Conservation (phyloP, 2,329 filamentous ascomycete species). For the Diaporthe ampelina region DNA sequence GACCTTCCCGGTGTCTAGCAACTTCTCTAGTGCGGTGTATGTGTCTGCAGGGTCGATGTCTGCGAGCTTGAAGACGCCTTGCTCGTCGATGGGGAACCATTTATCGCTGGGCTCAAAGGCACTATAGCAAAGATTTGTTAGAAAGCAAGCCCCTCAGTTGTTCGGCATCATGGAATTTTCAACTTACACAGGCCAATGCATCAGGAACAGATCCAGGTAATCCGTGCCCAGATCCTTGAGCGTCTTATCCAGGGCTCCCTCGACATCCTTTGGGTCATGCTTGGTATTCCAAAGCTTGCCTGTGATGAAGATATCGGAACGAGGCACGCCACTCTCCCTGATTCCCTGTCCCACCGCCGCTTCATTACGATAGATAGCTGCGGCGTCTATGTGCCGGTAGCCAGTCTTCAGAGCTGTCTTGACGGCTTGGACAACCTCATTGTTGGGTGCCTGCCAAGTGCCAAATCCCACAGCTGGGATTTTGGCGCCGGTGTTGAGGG, state of each 20-base stretch:
- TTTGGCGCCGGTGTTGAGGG: constrained; percentile 56
- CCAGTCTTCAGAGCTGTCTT: constrained; percentile 60
- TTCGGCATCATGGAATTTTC: no score
- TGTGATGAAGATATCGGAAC: constrained; percentile 49
- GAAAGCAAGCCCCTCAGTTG: neutral
- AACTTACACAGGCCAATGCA: constrained; percentile 52
- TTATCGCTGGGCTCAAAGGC: constrained; percentile 68
- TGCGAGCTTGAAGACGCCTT: constrained; percentile 71
- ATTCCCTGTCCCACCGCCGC: constrained; percentile 42
- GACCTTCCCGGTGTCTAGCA: constrained; percentile 55
- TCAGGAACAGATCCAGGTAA: constrained; percentile 52
- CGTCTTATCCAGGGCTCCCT: constrained; percentile 48
- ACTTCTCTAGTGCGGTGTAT: constrained; percentile 56
- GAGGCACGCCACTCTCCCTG: constrained; percentile 44
- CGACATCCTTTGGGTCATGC: constrained; percentile 47
- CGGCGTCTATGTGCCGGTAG: constrained; percentile 54
- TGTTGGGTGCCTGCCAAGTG: constrained; percentile 54
- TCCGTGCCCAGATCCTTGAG: constrained; percentile 50
- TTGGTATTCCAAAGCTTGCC: constrained; percentile 54
- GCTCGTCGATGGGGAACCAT: constrained; percentile 59
- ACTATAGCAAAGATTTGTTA: constrained; percentile 38
- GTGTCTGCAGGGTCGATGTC: constrained; percentile 61
- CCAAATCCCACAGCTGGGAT: constrained; percentile 58
- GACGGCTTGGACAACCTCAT: constrained; percentile 63
- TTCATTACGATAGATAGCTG: constrained; percentile 43